These are phyloP conservation scores for Dictyostelium discoideum DNA, from an alignment of 78 protist species.

Conservation along the genomic window dicty_2.7 NC_007088.5:4506001-4506500, in stretches of 20 bases:
- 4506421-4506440: not conserved
- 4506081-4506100: not conserved
- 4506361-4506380: slow-evolving; percentile 89
- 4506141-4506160: not conserved
- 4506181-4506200: slow-evolving; percentile 73
- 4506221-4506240: slow-evolving; percentile 82
- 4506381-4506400: slow-evolving; percentile 64
- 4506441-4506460: not conserved
- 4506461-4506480: not conserved
- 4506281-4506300: slow-evolving; percentile 82
- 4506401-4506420: not conserved
- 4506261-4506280: slow-evolving; percentile 89
- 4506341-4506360: slow-evolving; percentile 80
- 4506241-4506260: slow-evolving; percentile 86
- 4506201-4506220: slow-evolving; percentile 84
- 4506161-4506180: not conserved
- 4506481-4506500: not conserved
- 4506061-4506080: not conserved
- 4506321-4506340: slow-evolving; percentile 76
- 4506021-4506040: not conserved
- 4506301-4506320: slow-evolving; percentile 84
- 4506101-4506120: not conserved
- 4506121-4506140: not conserved
- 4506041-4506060: not conserved
- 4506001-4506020: slow-evolving; percentile 7